phyloP scores from a whole-genome alignment of 1,284 basidiomycete species.

The Athelia psychrophila region DNA sequence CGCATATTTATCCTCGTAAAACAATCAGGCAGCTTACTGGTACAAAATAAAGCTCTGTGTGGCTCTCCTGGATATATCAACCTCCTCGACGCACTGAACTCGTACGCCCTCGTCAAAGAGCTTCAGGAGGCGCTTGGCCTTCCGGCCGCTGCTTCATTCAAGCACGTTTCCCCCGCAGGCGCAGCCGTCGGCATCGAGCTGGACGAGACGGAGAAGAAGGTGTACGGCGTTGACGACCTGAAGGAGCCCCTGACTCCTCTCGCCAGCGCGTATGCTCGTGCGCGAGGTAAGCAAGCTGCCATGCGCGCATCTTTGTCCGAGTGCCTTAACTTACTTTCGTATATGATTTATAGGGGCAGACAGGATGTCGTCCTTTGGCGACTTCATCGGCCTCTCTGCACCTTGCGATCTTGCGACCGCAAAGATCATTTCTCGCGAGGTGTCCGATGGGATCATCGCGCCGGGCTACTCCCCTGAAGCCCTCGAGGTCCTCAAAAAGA shows the following conservation, averaged over 20 bases:
- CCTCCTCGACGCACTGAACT: constrained; percentile 97
- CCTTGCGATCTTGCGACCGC: constrained; percentile 94
- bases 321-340: no score
- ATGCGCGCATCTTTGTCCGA: neutral
- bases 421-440: constrained; percentile 95
- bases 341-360: constrained; percentile 76
- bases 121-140: constrained; percentile 83
- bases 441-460: constrained; percentile 97
- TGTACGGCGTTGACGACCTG: constrained; percentile 96
- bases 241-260: constrained; percentile 87
- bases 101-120: constrained; percentile 95
- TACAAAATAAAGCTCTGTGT: constrained; percentile 61
- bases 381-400: constrained; percentile 95
- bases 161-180: constrained; percentile 98
- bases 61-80: constrained; percentile 99
- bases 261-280: constrained; percentile 93
- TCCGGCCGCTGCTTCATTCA: constrained; percentile 98
- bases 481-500: constrained; percentile 89
- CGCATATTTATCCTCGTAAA: constrained; percentile 14
- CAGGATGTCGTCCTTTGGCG: constrained; percentile 99
- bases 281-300: constrained; percentile 64
- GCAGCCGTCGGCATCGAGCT: constrained; percentile 91
- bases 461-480: constrained; percentile 91
- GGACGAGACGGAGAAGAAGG: constrained; percentile 85
- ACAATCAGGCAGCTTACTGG: constrained; percentile 1